Conservation (phyloP, 352 stramenopile genomes). For the Phytophthora citrophthora region DNA sequence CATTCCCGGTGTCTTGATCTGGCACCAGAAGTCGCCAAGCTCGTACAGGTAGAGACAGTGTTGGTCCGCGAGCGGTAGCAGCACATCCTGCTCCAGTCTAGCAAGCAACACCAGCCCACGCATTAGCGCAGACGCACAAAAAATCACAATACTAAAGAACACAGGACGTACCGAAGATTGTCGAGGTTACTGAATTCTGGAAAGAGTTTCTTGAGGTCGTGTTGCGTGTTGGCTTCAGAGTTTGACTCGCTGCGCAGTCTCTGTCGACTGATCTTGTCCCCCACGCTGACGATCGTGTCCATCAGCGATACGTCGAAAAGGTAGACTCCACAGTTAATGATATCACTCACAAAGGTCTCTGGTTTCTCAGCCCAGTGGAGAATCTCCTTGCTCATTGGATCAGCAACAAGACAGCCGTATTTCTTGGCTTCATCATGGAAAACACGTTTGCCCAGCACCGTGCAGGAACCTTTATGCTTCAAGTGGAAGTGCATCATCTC, state of each 20-base stretch:
- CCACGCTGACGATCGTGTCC: conserved; percentile 77
- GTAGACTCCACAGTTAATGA: conserved; percentile 92
- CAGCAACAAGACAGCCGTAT: conserved; percentile 87
- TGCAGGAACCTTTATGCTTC: conserved; percentile 72
- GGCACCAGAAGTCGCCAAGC: conserved; percentile 90
- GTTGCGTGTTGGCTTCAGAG: conserved; percentile 70
- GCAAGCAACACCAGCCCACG: conserved; percentile 1
- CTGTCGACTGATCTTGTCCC: conserved; percentile 82
- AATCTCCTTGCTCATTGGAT: conserved; percentile 81
- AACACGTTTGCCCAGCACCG: conserved; percentile 86
- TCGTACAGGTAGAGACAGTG: conserved; percentile 80
- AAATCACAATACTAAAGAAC: neutral
- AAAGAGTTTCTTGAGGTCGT: conserved; percentile 89
- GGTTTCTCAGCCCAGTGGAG: conserved; percentile 91
- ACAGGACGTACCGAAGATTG: conserved; percentile 66
- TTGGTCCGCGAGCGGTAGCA: conserved; percentile 83
- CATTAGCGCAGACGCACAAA: conserved; percentile 11
- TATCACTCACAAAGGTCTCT: conserved; percentile 91
- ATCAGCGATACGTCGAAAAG: conserved; percentile 86
- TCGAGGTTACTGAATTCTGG: conserved; percentile 88
- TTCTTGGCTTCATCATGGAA: conserved; percentile 91
- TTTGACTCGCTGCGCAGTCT: conserved; percentile 78
- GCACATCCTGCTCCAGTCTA: conserved; percentile 86
- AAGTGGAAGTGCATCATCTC: conserved; percentile 92
- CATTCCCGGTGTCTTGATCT: conserved; percentile 92